These are phyloP conservation scores for Tetraselmis chui DNA, from an alignment of 139 green algal species.

Conservation along the genomic window DNA sequence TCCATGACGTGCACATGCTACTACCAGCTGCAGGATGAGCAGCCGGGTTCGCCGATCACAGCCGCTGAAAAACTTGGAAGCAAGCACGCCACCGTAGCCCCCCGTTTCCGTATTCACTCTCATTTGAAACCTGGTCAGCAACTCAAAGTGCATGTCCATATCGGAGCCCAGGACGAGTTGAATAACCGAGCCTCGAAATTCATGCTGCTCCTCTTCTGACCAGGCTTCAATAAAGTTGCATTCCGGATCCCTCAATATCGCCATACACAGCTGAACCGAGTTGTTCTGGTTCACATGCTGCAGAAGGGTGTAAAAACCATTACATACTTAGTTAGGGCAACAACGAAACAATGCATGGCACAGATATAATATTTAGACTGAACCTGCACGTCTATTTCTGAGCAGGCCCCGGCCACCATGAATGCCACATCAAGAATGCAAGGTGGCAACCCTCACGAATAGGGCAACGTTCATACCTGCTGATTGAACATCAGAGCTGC, in stretches of 20 bases:
- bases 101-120: not conserved
- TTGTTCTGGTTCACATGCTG: not conserved
- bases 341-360: no score
- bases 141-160: not conserved
- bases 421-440: no score
- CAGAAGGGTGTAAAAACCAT: no score
- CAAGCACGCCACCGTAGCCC: not conserved
- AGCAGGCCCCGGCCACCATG: no score
- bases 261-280: not conserved
- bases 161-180: not conserved
- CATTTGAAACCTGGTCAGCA: not conserved
- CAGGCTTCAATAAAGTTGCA: not conserved
- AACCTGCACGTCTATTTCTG: no score
- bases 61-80: not conserved
- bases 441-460: no score
- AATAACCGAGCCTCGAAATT: not conserved
- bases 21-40: not conserved
- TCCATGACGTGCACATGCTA: not conserved
- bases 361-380: no score
- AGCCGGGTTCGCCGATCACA: not conserved
- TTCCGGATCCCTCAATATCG: not conserved
- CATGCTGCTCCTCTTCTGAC: not conserved
- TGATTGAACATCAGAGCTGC: not conserved
- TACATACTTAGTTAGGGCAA: no score
- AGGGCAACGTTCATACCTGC: not conserved